Base-by-base conservation (phyloP, 176 grass and related monocot genomes). In the Tillandsia fasciculata region DNA sequence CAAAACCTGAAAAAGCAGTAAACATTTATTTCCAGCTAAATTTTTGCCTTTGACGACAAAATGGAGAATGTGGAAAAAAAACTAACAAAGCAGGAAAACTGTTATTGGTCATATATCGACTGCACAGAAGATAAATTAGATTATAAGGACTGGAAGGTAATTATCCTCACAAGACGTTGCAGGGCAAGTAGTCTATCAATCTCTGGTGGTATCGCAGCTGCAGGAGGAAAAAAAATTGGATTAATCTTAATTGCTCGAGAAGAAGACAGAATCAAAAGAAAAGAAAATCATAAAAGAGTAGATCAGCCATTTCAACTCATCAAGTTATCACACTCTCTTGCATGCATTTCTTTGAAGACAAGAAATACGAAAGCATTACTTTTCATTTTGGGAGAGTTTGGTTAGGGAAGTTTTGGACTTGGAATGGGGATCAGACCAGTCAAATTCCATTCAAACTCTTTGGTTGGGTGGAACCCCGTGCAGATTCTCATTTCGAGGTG, bases 151-250 rank as follows among this genome's bases (percentile, higher is more conserved):
- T 51, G 78, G 4, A 67, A 80, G 81, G 48, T 23, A 50, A 65
- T 29, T 74, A 56, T 51, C 28, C 84, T 93, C 79, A 99, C 94
- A 87, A 99, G 77, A 74, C 89, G 91, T 85, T 99, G 94, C 82
- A 99, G 83, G 79, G 83, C 87, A 84, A 83, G 82, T 72, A 93
- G 70, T 73, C 58, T 73, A 71, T 84, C 68, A 66, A 99, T 61
- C 63, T 93, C 89, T 23, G 70, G 50, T 26, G 89, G 90, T 77
- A 97, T 52, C 59, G 87, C 79, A 70, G 69, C 94, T 97, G 87
- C 77, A 90, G 71, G 72, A 28, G 10, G 52, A 83, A 82, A 49
- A n/a, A 77, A 24, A 26, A 48, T 14, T 54, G 51, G 76, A 65
- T 72, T 28, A 77, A 76, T 66, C 73, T 14, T 14, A 26, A 72